phyloP scores from a whole-genome alignment of 2,329 filamentous ascomycete species.

The Zopfia rhizophila region DNA sequence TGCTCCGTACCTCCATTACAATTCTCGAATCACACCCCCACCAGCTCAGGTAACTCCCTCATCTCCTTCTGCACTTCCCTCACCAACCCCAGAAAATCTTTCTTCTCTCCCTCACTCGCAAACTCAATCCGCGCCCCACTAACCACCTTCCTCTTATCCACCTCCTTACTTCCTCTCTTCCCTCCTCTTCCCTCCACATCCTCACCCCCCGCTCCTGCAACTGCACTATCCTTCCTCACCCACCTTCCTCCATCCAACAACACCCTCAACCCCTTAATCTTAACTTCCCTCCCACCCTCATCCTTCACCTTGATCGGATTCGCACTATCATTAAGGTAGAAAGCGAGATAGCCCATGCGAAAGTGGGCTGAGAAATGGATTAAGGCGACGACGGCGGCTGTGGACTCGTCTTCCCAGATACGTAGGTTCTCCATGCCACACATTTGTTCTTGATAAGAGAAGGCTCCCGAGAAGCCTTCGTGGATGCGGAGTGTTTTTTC shows the following conservation, averaged over 20 bases:
- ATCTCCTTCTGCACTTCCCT: constrained; percentile 50
- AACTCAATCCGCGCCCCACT: constrained; percentile 57
- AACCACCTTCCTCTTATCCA: constrained; percentile 53
- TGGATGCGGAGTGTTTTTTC: constrained; percentile 58
- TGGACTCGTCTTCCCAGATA: constrained; percentile 58
- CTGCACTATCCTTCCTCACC: constrained; percentile 34
- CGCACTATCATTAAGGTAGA: constrained; percentile 55
- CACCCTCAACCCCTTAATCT: constrained; percentile 56
- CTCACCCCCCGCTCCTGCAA: constrained; percentile 7
- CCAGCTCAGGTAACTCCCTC: constrained; percentile 51
- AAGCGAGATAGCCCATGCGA: constrained; percentile 55
- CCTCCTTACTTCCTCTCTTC: constrained; percentile 10
- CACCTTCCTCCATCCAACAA: constrained; percentile 33
- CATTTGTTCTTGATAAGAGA: constrained; percentile 60
- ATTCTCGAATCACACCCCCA: no score
- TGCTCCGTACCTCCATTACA: no score
- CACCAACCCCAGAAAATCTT: constrained; percentile 51
- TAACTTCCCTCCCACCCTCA: constrained; percentile 50
- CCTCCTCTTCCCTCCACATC: constrained; percentile 7
- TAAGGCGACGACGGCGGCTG: constrained; percentile 55
- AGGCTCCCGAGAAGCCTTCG: constrained; percentile 53
- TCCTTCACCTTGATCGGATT: constrained; percentile 54
- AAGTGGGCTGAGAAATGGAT: constrained; percentile 58
- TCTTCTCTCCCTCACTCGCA: constrained; percentile 54
- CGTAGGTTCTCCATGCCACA: constrained; percentile 60